Evolutionary conservation across 257 asterid species (phyloP).

Genomic region (Mentha longifolia): DNA sequence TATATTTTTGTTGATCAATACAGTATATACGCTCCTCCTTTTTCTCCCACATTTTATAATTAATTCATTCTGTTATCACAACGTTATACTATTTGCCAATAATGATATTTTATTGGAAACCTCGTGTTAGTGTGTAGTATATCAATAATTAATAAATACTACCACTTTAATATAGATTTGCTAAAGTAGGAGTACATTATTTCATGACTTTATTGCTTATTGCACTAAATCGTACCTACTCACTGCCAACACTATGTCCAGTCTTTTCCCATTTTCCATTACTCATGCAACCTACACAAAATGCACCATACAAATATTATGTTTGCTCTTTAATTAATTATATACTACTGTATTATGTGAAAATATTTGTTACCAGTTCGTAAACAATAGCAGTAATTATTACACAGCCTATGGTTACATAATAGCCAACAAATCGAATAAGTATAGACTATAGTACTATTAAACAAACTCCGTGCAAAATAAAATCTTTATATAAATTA

Average conservation of each 20-base stretch:
- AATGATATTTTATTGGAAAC: not conserved
- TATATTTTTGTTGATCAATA: too few relatives aligned
- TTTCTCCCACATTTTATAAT: not conserved
- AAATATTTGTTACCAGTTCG: too few relatives aligned
- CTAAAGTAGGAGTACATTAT: not conserved
- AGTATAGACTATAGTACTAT: too few relatives aligned
- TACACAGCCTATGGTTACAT: too few relatives aligned
- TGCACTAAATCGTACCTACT: not conserved
- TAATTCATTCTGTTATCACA: not conserved
- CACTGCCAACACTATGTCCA: not conserved
- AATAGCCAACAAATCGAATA: too few relatives aligned
- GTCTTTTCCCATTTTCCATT: not conserved
- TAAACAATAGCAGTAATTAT: too few relatives aligned
- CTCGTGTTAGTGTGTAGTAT: not conserved
- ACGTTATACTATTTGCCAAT: not conserved
- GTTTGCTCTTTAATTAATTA: too few relatives aligned
- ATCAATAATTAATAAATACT: too few relatives aligned
- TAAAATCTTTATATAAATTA: not conserved
- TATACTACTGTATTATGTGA: too few relatives aligned
- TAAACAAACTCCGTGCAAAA: too few relatives aligned
- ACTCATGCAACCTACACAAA: not conserved
- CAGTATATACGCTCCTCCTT: not conserved
- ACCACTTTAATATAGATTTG: not conserved
- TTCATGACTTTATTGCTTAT: not conserved
- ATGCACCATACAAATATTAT: not conserved